Evolutionary conservation across 352 stramenopile genomes (phyloP).

Genomic region (Phytophthora fragariae): DNA sequence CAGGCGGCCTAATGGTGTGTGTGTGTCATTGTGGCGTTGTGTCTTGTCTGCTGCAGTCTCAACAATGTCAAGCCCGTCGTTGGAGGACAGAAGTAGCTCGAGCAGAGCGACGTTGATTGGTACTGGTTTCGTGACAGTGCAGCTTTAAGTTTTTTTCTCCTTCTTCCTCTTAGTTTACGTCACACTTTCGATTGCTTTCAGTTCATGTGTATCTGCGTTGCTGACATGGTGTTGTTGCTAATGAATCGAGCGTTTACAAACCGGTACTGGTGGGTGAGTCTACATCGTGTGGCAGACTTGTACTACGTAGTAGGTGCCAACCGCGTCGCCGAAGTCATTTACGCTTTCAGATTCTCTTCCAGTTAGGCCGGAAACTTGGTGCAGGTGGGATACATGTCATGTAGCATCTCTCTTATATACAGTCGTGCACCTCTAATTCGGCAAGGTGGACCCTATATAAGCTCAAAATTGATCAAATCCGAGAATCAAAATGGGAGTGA

Average conservation of each 20-base stretch:
- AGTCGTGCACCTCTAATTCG: too few species aligned
- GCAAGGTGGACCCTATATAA: too few species aligned
- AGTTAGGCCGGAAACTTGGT: too few species aligned
- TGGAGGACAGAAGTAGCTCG: slow-evolving; percentile 61
- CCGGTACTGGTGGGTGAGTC: neutral
- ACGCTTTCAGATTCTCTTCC: too few species aligned
- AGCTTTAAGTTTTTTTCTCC: slow-evolving; percentile 2
- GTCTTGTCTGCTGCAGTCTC: slow-evolving; percentile 36
- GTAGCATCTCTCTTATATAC: too few species aligned
- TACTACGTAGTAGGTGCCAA: neutral
- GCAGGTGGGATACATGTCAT: too few species aligned
- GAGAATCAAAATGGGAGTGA: too few species aligned
- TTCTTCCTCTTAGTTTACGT: slow-evolving; percentile 17
- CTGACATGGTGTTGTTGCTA: slow-evolving; percentile 13
- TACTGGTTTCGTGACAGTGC: slow-evolving; percentile 4
- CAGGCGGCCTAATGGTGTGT: slow-evolving; percentile 9
- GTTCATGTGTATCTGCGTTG: slow-evolving; percentile 7
- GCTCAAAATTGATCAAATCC: too few species aligned
- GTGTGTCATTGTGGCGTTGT: slow-evolving; percentile 14
- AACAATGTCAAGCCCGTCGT: slow-evolving; percentile 82
- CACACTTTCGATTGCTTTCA: slow-evolving; percentile 4
- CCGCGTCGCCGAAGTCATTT: neutral
- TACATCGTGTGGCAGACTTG: neutral
- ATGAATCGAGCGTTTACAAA: slow-evolving; percentile 49
- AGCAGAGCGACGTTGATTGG: slow-evolving; percentile 8